Evolutionary conservation across 1,284 basidiomycete genomes (phyloP), one percentile per base, ranked within the genome.

Genomic region (Sporisorium scitamineum): DNA sequence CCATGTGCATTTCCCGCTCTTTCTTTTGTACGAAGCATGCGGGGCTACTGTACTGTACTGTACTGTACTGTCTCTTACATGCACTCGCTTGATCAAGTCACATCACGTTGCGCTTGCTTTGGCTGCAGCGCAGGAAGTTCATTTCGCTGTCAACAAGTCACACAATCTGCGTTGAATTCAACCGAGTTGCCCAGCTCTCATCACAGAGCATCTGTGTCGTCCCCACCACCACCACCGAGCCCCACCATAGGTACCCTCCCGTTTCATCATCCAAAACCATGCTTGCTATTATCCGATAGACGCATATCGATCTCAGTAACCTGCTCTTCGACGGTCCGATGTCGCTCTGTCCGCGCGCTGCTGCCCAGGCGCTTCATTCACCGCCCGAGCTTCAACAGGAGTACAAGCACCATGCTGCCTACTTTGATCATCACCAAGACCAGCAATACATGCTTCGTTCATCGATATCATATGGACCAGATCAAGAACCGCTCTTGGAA

Each of bases 321-420:
- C 44, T 27, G 27, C 41, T 29, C 8, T 31, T 20, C 16, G n/a
- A 51, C 31, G 16, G 7, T 16, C 2, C 53, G 32, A 70, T 70
- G 67, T 34, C 45, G 47, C 67, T 70, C 32, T 70, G 61, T 24
- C 61, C 67, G 16, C 55, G 61, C 8, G 44, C 48, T 26, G 67
- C 61, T 31, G 67, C 34, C 11, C 56, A 60, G 47, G 61, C 61
- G 26, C 67, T 69, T 7, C 39, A 52, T 0, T 63, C 67, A 7
- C 56, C 61, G n/a, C 52, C 52, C 6, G 50, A 56, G 18, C 61
- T 60, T 1, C 20, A 44, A 0, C 56, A 59, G 39, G 67, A 70
- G 52, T 48, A 56, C 61, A 63, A 70, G 42, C 31, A 55, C 9
- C 5, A 41, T 16, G 53, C 41, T 5, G 67, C 61, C 47, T 63